A percentile compares a stretch with the other conserved stretches of the same genome.
phyloP scores from a whole-genome alignment of 2,329 filamentous ascomycete species.

The Calonectria pseudoreteaudii region DNA sequence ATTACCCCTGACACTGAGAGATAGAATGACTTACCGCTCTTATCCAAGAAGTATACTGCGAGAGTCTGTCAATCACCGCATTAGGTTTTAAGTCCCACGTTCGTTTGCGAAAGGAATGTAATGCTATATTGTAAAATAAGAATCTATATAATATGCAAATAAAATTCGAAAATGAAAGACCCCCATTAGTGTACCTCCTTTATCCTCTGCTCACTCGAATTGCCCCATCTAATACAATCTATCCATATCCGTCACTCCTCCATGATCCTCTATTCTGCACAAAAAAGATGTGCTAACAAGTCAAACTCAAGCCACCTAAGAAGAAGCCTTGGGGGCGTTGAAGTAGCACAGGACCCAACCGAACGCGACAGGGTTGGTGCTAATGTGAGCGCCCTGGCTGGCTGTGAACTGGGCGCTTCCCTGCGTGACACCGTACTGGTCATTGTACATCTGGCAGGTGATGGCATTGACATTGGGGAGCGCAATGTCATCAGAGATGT shows the following conservation, averaged over 20 bases:
- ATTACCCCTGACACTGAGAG: background rate
- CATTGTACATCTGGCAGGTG: slow-evolving; percentile 38
- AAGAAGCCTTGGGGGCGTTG: slow-evolving; percentile 3
- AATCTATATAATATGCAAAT: background rate
- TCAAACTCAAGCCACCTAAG: background rate
- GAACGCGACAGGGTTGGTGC: slow-evolving; percentile 32
- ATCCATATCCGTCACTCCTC: background rate
- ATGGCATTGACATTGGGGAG: slow-evolving; percentile 17
- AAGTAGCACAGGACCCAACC: slow-evolving; percentile 35
- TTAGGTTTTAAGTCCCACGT: background rate
- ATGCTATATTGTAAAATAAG: background rate
- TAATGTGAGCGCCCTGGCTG: slow-evolving; percentile 14
- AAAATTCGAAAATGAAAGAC: background rate
- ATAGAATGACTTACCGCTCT: background rate
- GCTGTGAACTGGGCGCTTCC: slow-evolving; percentile 30
- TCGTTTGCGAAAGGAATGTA: background rate
- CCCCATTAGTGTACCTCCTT: background rate
- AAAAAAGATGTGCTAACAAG: background rate
- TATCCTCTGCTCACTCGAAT: background rate
- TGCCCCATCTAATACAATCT: background rate
- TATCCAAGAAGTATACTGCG: background rate
- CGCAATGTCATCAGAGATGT: background rate
- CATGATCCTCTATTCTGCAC: background rate
- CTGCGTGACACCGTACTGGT: slow-evolving; percentile 27
- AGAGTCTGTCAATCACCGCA: background rate